Evolutionary conservation across 2,329 filamentous ascomycete genomes (phyloP).

Genomic region (Lachnellula cervina): DNA sequence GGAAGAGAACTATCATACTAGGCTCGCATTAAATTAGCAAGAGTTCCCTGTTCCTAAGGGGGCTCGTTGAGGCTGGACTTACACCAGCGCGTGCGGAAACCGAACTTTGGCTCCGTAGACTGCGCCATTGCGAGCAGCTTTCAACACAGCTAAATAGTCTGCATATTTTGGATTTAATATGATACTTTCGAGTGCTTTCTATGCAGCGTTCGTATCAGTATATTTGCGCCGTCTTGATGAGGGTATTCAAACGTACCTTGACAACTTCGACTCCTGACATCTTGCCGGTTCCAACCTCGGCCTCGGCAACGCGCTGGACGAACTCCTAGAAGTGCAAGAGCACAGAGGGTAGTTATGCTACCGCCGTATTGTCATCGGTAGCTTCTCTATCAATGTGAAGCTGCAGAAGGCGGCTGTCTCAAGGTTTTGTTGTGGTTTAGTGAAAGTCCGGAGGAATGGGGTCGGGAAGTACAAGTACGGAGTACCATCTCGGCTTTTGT

Average conservation of each 20-base stretch:
- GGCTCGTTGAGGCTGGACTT: slow-evolving; percentile 26
- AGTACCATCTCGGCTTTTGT: not conserved
- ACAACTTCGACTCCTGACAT: slow-evolving; percentile 26
- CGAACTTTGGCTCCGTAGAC: slow-evolving; percentile 97
- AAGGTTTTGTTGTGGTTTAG: not conserved
- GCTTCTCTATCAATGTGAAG: not conserved
- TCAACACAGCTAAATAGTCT: slow-evolving; percentile 77
- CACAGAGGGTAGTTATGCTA: slow-evolving; percentile 13
- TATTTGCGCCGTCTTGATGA: not conserved
- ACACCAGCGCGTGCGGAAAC: slow-evolving; percentile 94
- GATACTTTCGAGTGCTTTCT: slow-evolving; percentile 61
- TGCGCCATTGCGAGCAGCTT: slow-evolving; percentile 92
- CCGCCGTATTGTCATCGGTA: slow-evolving; percentile 19
- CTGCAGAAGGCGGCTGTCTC: not conserved
- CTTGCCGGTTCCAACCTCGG: slow-evolving; percentile 19
- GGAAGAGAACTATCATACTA: slow-evolving; percentile 95
- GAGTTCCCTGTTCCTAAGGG: not conserved
- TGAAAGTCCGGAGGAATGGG: slow-evolving; percentile 11
- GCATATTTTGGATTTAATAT: slow-evolving; percentile 81
- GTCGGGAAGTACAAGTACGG: slow-evolving; percentile 4
- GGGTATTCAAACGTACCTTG: slow-evolving; percentile 18
- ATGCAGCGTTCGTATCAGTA: slow-evolving; percentile 11
- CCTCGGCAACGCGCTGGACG: slow-evolving; percentile 17
- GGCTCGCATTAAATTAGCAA: not conserved
- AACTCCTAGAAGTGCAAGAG: slow-evolving; percentile 8